Evolutionary conservation across 2,329 filamentous ascomycete genomes (phyloP), one percentile per base, ranked within the genome.

Genomic region (Ascochyta rabiei): DNA sequence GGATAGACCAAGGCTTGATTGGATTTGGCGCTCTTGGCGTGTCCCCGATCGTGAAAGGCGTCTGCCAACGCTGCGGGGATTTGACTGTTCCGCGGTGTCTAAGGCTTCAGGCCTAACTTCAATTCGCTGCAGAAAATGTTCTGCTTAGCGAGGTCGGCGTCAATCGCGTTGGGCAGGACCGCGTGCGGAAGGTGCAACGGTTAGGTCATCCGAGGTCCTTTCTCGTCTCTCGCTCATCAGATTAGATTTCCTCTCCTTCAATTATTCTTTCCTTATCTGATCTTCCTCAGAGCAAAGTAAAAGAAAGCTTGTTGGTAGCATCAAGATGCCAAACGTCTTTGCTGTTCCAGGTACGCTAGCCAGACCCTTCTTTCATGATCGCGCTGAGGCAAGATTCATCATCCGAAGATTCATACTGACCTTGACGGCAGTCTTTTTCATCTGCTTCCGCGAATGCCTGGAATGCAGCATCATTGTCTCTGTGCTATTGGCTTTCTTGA

Each of bases 401-500:
- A 18, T 9, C 13, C 6, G 12, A 7, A 18, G n/a, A 9, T 15
- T 46, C 18, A 28, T 26, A 40, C 53, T 59, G 16, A 55, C 52
- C 19, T 9, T 5, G 18, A 34, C 23, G n/a, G 53, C 44, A 81
- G 85, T 96, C 50, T 96, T 96, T 79, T 93, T 96, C 79, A 90
- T 96, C 73, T 87, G 90, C 77, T 95, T 96, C 73, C 87, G 92
- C 70, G 92, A 96, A 78, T 86, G 86, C 37, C 80, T 96, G 42
- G 91, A 96, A 79, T 89, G 89, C 0, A 87, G 84, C 68, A 91
- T 96, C 69, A 90, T 96, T 65, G 86, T 96, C 59, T 93, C 91
- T 0, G 89, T 96, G n/a, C 80, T 96, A 30, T 83, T 96, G 35
- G 86, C 91, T 19, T 96, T 95, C 72, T 79, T 96, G 54, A 95